Conservation (phyloP, 2,329 filamentous ascomycete species). For the Fusarium sp. region DNA sequence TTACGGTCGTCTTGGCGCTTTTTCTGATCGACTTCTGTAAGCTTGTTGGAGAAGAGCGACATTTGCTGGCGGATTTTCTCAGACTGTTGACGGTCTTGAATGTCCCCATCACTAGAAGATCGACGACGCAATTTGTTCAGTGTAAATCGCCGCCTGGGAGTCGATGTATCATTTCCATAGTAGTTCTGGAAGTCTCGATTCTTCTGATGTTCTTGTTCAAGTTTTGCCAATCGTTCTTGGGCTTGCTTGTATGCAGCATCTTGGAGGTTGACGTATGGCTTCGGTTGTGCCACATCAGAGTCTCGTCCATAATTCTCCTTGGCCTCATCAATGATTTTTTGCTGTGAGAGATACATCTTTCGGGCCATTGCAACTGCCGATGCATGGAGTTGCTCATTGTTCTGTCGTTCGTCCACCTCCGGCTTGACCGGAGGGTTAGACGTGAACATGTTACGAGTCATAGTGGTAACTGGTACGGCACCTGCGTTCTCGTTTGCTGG, state of each 20-base stretch:
- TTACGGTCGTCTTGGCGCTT: slow-evolving; percentile 83
- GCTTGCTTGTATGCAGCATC: slow-evolving; percentile 89
- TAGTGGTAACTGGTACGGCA: slow-evolving; percentile 74
- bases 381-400: slow-evolving; percentile 78
- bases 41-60: slow-evolving; percentile 77
- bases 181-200: slow-evolving; percentile 78
- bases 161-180: slow-evolving; percentile 68
- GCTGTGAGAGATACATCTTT: slow-evolving; percentile 81
- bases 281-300: slow-evolving; percentile 58
- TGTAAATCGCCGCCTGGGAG: slow-evolving; percentile 59
- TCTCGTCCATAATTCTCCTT: slow-evolving; percentile 56
- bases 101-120: slow-evolving; percentile 74
- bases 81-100: slow-evolving; percentile 76
- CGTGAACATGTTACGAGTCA: slow-evolving; percentile 81
- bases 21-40: slow-evolving; percentile 76
- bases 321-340: slow-evolving; percentile 68
- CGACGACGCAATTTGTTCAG: slow-evolving; percentile 70
- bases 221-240: slow-evolving; percentile 82
- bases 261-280: slow-evolving; percentile 75
- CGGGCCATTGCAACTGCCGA: slow-evolving; percentile 91
- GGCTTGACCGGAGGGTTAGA: slow-evolving; percentile 77
- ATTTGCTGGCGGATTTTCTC: slow-evolving; percentile 82
- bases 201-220: slow-evolving; percentile 77
- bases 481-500: slow-evolving; percentile 70
- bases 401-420: slow-evolving; percentile 80